phyloP scores from a whole-genome alignment of 1,284 basidiomycete species.

The Cerrena zonata region DNA sequence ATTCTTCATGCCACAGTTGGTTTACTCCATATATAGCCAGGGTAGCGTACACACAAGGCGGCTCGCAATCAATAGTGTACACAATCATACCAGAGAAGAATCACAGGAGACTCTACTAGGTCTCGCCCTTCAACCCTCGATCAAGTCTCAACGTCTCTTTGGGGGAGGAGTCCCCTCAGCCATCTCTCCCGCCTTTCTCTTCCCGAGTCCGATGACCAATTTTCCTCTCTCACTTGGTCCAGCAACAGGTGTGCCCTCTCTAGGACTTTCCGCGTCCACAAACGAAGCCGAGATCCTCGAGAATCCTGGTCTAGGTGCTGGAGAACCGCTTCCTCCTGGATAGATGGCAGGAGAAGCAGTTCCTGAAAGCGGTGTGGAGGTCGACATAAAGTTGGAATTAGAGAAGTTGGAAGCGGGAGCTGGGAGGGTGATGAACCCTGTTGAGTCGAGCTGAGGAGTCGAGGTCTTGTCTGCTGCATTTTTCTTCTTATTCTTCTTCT shows the following conservation, averaged over 20 bases:
- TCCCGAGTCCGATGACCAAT: conserved; percentile 72
- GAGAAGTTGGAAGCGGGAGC: conserved; percentile 45
- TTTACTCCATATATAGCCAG: too few relatives aligned
- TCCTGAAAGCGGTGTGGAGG: conserved; percentile 36
- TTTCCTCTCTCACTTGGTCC: conserved; percentile 61
- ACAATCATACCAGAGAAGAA: too few relatives aligned
- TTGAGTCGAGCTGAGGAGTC: conserved; percentile 41
- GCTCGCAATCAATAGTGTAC: too few relatives aligned
- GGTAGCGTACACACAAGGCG: too few relatives aligned
- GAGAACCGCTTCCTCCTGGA: too few relatives aligned
- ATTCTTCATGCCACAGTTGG: too few relatives aligned
- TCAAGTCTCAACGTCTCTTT: conserved; percentile 29
- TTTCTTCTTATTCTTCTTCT: conserved; percentile 70
- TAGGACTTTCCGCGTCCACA: conserved; percentile 34
- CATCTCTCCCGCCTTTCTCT: conserved; percentile 72
- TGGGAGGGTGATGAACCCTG: conserved; percentile 67
- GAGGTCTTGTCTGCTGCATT: conserved; percentile 37
- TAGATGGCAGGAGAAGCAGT: conserved; percentile 33
- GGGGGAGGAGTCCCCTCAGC: conserved; percentile 39
- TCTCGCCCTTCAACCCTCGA: too few relatives aligned
- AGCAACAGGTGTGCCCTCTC: conserved; percentile 45
- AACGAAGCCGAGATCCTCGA: conserved; percentile 59
- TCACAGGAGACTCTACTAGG: too few relatives aligned
- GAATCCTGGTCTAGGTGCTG: conserved; percentile 69
- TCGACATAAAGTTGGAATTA: conserved; percentile 22